A percentile compares a stretch with the other conserved stretches of the same genome.
Evolutionary conservation across 805 yeast species (phyloP).

Genomic region (Torulaspora gathmanii): DNA sequence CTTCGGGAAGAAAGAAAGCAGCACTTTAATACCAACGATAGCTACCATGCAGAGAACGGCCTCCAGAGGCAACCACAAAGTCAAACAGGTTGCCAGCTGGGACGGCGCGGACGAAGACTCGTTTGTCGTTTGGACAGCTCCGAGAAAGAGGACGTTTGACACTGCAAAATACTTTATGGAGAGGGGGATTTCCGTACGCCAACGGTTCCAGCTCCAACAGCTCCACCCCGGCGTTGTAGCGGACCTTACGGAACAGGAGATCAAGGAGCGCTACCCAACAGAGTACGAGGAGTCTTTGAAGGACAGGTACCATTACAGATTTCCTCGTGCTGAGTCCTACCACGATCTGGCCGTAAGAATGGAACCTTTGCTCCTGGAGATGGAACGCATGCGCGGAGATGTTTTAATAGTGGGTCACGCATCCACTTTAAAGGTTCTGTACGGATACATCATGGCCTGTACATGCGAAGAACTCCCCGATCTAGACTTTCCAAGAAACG

Average conservation of each 20-base stretch:
- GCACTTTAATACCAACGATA: slow-evolving; percentile 30
- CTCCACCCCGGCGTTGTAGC: slow-evolving; percentile 86
- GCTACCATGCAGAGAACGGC: slow-evolving; percentile 25
- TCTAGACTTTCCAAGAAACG: slow-evolving; percentile 71
- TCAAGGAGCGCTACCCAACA: slow-evolving; percentile 55
- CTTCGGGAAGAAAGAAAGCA: slow-evolving; percentile 11
- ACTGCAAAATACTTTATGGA: slow-evolving; percentile 67
- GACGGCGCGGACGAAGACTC: slow-evolving; percentile 59
- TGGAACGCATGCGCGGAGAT: slow-evolving; percentile 88
- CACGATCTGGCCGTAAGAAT: slow-evolving; percentile 93
- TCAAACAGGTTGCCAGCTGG: slow-evolving; percentile 40
- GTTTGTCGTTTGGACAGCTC: slow-evolving; percentile 92
- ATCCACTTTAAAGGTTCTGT: slow-evolving; percentile 78
- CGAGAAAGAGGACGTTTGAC: slow-evolving; percentile 75
- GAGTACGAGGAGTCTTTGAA: slow-evolving; percentile 60
- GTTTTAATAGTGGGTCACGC: slow-evolving; percentile 90
- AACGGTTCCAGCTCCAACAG: slow-evolving; percentile 79
- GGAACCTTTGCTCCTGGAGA: slow-evolving; percentile 88
- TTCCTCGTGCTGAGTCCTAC: slow-evolving; percentile 87
- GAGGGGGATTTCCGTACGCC: slow-evolving; percentile 59
- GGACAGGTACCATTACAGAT: slow-evolving; percentile 92
- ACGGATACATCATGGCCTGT: slow-evolving; percentile 92
- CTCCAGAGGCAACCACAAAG: slow-evolving; percentile 23
- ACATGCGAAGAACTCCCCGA: slow-evolving; percentile 81
- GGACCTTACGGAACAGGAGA: slow-evolving; percentile 56